Conservation (phyloP, 2,329 filamentous ascomycete species). For the Trichoderma citrinoviride region DNA sequence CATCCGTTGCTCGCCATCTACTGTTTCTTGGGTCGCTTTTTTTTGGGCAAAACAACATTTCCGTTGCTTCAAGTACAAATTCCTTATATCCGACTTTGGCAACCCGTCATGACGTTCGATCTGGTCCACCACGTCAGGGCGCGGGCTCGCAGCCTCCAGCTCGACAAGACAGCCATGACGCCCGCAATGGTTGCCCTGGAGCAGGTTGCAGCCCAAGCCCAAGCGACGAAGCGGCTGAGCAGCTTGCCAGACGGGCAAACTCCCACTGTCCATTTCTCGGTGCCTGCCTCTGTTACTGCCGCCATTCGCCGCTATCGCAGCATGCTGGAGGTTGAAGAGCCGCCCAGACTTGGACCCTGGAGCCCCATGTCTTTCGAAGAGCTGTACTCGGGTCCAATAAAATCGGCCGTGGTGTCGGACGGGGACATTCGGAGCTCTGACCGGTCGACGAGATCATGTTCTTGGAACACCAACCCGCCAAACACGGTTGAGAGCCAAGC, state of each 20-base stretch:
- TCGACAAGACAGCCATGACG: constrained; percentile 37
- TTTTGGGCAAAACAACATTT: constrained; percentile 34
- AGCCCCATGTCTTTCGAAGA: constrained; percentile 48
- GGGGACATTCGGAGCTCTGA: constrained; percentile 16
- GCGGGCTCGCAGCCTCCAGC: constrained; percentile 50
- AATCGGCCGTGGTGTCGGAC: background rate
- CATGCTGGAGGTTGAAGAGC: constrained; percentile 53
- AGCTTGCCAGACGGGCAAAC: constrained; percentile 30
- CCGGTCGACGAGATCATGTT: constrained; percentile 9
- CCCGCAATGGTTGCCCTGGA: constrained; percentile 24
- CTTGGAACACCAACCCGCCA: background rate
- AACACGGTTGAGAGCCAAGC: background rate
- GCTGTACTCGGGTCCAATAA: constrained; percentile 37
- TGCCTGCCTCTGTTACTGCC: constrained; percentile 20
- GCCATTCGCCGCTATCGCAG: constrained; percentile 45
- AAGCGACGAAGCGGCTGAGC: constrained; percentile 36
- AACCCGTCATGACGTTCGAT: constrained; percentile 41
- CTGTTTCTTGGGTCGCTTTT: constrained; percentile 45
- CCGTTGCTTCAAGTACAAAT: constrained; percentile 27
- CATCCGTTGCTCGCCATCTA: constrained; percentile 45
- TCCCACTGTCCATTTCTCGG: constrained; percentile 12
- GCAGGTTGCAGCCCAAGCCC: constrained; percentile 22
- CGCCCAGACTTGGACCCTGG: constrained; percentile 44
- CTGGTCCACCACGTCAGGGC: constrained; percentile 44
- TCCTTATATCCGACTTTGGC: constrained; percentile 30